phyloP scores from a whole-genome alignment of 2,329 filamentous ascomycete genomes.

The Trichoderma sp. region DNA sequence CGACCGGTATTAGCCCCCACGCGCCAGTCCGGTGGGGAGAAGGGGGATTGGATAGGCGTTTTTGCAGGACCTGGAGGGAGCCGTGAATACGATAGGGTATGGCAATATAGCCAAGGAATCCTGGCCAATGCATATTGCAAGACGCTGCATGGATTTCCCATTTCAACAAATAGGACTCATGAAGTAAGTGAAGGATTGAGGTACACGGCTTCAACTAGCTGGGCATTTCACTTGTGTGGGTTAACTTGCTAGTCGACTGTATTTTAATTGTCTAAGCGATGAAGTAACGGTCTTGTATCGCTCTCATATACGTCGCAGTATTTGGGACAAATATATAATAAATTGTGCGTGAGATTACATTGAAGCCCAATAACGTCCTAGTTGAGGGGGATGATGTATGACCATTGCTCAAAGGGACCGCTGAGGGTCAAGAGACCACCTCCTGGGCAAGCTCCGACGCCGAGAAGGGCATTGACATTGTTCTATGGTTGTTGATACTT shows the following conservation, averaged over 20 bases:
- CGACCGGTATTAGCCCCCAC: too few relatives aligned
- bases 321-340: background rate
- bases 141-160: too few relatives aligned
- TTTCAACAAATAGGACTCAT: background rate
- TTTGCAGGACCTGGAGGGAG: too few relatives aligned
- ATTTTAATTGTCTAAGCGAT: background rate
- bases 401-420: background rate
- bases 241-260: background rate
- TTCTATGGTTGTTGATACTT: background rate
- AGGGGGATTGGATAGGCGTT: too few relatives aligned
- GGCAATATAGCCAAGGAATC: too few relatives aligned
- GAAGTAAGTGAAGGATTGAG: background rate
- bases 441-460: background rate
- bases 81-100: too few relatives aligned
- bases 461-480: background rate
- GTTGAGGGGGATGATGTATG: background rate
- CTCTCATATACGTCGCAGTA: too few relatives aligned
- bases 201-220: background rate
- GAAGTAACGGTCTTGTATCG: accelerated
- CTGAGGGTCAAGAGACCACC: background rate
- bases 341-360: background rate
- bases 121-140: too few relatives aligned
- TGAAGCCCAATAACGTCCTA: background rate
- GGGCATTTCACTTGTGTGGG: too few relatives aligned
- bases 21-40: too few relatives aligned